phyloP scores from a whole-genome alignment of 176 grass and related monocot genomes.

The Ensete ventricosum region DNA sequence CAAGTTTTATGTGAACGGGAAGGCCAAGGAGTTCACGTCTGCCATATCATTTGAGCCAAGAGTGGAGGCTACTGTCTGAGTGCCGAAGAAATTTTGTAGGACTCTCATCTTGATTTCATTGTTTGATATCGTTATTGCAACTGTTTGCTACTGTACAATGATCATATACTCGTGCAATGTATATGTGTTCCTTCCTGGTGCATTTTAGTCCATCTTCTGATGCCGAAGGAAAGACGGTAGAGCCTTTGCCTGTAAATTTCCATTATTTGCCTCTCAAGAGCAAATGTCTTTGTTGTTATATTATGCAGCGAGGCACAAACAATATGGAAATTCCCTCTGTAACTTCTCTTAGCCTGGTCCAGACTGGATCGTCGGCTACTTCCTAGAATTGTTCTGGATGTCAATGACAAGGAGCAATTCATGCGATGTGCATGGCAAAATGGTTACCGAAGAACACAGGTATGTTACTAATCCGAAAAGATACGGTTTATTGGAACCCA shows the following conservation, averaged over 20 bases:
- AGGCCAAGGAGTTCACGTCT: conserved; percentile 56
- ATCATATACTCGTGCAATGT: background rate
- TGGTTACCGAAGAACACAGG: background rate
- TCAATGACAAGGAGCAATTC: background rate
- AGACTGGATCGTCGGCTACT: background rate
- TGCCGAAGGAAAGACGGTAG: background rate
- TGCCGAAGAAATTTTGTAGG: background rate
- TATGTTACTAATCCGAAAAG: background rate
- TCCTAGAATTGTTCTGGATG: background rate
- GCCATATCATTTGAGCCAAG: conserved; percentile 88
- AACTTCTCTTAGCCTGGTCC: too few species aligned
- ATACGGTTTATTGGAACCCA: conserved; percentile 1
- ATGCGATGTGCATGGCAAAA: background rate
- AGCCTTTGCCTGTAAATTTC: background rate
- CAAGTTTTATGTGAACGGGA: conserved; percentile 11
- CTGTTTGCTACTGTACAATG: background rate
- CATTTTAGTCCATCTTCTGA: background rate
- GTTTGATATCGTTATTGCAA: conserved; percentile 20
- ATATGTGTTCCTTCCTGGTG: conserved; percentile 2
- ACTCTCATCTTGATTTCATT: conserved; percentile 14
- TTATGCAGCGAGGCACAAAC: background rate
- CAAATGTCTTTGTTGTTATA: background rate
- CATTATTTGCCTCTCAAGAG: background rate
- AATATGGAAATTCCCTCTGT: background rate
- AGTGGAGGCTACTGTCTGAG: conserved; percentile 57